phyloP scores from a whole-genome alignment of 1,284 basidiomycete genomes.

The Trametes sp. region DNA sequence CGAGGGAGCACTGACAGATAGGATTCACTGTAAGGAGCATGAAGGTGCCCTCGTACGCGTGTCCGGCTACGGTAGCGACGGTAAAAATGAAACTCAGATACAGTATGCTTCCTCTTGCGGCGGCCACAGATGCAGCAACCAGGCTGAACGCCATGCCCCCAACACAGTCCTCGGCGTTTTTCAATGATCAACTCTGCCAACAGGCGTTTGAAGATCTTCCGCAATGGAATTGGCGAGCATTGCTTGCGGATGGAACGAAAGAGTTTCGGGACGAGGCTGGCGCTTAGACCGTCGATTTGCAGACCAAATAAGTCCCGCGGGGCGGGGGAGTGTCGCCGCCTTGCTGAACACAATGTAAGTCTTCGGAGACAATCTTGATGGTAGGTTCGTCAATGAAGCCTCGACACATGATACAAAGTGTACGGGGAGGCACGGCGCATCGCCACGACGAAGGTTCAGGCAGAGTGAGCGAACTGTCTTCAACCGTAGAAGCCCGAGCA shows the following conservation, averaged over 20 bases:
- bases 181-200: background rate
- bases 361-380: no score
- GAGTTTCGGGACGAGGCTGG: background rate
- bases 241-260: background rate
- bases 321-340: background rate
- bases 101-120: no score
- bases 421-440: background rate
- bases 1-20: no score
- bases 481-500: background rate
- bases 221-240: background rate
- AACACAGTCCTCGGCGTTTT: background rate
- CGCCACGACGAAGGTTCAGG: background rate
- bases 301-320: background rate
- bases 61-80: no score
- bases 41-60: no score
- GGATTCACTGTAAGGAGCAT: no score
- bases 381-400: background rate
- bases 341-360: conserved; percentile 3
- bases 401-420: background rate
- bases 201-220: no score
- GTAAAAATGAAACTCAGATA: no score
- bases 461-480: background rate
- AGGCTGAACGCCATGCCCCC: background rate
- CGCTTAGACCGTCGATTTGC: background rate
- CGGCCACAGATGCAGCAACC: no score